These are phyloP conservation scores for Lasiodiplodia gonubiensis DNA, from an alignment of 2,329 filamentous ascomycete species.

Conservation along the genomic window DNA sequence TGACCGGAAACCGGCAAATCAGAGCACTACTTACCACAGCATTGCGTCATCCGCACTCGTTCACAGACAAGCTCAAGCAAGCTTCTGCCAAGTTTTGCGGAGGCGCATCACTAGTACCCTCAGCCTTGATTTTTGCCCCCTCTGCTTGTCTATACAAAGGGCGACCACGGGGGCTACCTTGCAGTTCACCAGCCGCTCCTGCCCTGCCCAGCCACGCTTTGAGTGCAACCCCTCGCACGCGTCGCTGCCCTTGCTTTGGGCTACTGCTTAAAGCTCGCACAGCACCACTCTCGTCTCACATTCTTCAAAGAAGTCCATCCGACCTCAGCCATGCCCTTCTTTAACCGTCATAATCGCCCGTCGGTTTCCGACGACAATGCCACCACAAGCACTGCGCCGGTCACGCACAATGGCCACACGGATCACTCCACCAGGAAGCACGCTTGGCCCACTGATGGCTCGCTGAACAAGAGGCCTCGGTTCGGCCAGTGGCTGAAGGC, in stretches of 20 bases:
- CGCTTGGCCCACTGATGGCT: neutral
- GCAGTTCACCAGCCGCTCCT: neutral
- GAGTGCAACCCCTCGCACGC: neutral
- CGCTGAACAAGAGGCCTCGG: conserved; percentile 51
- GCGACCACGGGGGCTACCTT: neutral
- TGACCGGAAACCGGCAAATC: conserved; percentile 5
- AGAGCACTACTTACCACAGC: neutral
- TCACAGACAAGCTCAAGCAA: conserved; percentile 8
- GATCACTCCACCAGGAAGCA: conserved; percentile 8
- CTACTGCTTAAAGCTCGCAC: neutral
- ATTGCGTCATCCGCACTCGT: conserved; percentile 10
- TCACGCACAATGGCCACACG: conserved; percentile 31
- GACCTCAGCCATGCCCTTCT: conserved; percentile 42
- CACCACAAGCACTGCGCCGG: conserved; percentile 40
- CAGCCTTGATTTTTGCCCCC: neutral
- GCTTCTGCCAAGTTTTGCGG: conserved; percentile 19
- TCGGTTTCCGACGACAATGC: conserved; percentile 42
- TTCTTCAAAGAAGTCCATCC: neutral
- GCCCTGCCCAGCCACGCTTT: neutral
- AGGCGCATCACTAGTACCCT: neutral
- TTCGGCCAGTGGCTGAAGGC: conserved; percentile 74
- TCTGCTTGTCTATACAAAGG: conserved; percentile 9
- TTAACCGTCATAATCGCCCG: conserved; percentile 43
- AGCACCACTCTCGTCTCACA: neutral
- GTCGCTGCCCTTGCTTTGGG: conserved; percentile 10